Evolutionary conservation across 441 rosid species (phyloP).

Genomic region (Viola pubescens): DNA sequence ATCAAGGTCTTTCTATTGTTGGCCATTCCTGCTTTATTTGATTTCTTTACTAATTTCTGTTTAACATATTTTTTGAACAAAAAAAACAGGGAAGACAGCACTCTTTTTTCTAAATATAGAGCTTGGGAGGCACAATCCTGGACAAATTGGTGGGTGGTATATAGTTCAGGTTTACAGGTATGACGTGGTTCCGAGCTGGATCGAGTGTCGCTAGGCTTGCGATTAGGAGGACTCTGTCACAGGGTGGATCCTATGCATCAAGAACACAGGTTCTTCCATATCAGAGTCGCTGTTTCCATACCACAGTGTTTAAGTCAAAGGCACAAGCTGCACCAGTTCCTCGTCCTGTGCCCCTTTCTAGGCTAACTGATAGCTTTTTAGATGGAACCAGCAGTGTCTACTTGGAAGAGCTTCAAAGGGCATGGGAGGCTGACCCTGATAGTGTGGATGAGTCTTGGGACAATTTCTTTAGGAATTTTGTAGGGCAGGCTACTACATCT

Average conservation of each 20-base stretch:
- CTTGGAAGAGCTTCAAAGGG: constrained; percentile 89
- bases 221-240: constrained; percentile 59
- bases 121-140: background rate
- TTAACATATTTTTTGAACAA: background rate
- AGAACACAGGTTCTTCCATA: constrained; percentile 45
- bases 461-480: constrained; percentile 90
- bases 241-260: constrained; percentile 44
- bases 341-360: constrained; percentile 78
- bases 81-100: too few relatives aligned
- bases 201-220: constrained; percentile 58
- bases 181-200: constrained; percentile 85
- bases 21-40: background rate
- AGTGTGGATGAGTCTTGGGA: constrained; percentile 99
- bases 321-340: constrained; percentile 72
- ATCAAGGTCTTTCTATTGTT: background rate
- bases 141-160: constrained; percentile 4
- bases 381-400: constrained; percentile 95
- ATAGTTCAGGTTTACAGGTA: constrained; percentile 21
- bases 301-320: constrained; percentile 49
- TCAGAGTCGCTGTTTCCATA: constrained; percentile 46
- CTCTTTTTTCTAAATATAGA: background rate
- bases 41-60: background rate
- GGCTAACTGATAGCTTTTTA: constrained; percentile 80
- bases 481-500: constrained; percentile 92
- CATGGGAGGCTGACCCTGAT: constrained; percentile 85